Conservation (phyloP, 2,329 filamentous ascomycete species). For the Cadophora sp. region DNA sequence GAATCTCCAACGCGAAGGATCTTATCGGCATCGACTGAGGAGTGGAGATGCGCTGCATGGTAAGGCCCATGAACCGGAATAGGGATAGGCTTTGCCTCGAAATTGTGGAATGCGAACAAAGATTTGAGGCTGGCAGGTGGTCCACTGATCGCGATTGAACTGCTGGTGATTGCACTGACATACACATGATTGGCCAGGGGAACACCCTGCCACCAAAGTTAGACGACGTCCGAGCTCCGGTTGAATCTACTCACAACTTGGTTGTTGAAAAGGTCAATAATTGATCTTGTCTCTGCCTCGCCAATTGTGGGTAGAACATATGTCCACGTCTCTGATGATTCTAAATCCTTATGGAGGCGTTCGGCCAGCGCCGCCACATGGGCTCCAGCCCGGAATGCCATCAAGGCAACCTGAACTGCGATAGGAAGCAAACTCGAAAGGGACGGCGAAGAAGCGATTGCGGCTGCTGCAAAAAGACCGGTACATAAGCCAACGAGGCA, state of each 20-base stretch:
- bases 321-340: conserved; percentile 68
- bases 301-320: conserved; percentile 65
- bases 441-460: conserved; percentile 67
- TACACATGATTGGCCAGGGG: conserved; percentile 56
- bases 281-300: conserved; percentile 56
- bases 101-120: conserved; percentile 50
- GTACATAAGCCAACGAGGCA: conserved; percentile 71
- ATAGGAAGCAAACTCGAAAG: conserved; percentile 67
- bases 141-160: conserved; percentile 60
- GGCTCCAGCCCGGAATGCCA: conserved; percentile 62
- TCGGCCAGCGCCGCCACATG: conserved; percentile 32
- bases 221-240: conserved; percentile 20
- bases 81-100: conserved; percentile 51
- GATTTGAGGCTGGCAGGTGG: conserved; percentile 56
- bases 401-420: conserved; percentile 67
- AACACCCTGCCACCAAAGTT: conserved; percentile 45
- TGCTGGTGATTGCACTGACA: conserved; percentile 58
- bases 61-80: conserved; percentile 64
- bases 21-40: conserved; percentile 50
- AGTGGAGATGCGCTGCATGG: conserved; percentile 61
- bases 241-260: conserved; percentile 51
- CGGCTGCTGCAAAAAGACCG: conserved; percentile 72
- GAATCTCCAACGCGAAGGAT: conserved; percentile 54
- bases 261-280: conserved; percentile 63
- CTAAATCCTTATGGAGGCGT: conserved; percentile 39